phyloP scores from a whole-genome alignment of 2,329 filamentous ascomycete species.

The Fusarium sp. region DNA sequence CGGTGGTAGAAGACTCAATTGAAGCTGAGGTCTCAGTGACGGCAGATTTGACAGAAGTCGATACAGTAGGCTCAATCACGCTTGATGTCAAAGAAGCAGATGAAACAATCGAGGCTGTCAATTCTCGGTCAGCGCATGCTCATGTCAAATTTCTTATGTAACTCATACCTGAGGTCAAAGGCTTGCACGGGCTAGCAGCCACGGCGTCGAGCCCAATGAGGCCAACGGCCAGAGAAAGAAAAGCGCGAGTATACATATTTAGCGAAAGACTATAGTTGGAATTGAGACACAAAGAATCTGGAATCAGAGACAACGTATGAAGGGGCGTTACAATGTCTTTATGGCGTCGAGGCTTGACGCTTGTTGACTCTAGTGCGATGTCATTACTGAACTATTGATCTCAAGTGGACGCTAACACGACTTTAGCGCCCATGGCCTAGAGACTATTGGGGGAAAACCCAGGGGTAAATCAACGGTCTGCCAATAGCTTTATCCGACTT shows the following conservation, averaged over 20 bases:
- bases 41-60: background rate
- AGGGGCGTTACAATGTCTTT: background rate
- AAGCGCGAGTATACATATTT: fast-evolving
- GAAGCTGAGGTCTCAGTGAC: background rate
- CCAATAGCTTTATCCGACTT: fast-evolving
- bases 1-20: background rate
- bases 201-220: background rate
- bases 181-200: constrained; percentile 7
- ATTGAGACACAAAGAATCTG: background rate
- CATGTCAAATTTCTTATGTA: fast-evolving
- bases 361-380: background rate
- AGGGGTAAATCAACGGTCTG: background rate
- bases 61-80: fast-evolving
- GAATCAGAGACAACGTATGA: background rate
- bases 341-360: background rate
- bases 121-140: background rate
- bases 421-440: background rate
- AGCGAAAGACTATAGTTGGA: background rate
- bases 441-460: fast-evolving
- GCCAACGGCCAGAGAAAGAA: background rate
- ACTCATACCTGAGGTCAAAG: background rate
- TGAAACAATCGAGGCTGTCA: background rate
- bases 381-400: background rate
- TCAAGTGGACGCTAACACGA: background rate
- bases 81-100: background rate